Evolutionary conservation across 2,329 filamentous ascomycete species (phyloP), one percentile per base, ranked within the genome.

Genomic region (Cordyceps farinosa): DNA sequence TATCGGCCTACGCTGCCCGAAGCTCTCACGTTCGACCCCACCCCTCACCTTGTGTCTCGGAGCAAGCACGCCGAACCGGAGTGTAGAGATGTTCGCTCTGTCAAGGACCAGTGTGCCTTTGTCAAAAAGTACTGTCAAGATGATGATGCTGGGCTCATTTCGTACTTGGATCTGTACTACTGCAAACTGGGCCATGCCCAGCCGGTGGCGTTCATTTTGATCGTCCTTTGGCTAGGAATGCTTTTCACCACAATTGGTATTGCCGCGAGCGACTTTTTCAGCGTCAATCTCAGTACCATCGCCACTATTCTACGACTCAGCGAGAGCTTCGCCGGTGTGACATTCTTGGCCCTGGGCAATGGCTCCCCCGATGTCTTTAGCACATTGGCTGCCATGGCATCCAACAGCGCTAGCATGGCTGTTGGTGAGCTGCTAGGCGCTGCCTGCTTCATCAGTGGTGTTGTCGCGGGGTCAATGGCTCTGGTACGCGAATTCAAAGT

Each of bases 301-400:
- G 89, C 95, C 29, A 89, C 84, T 63, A 87, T 97, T 59, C 82
- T 98, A 34, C 93, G 94, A 27, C 89, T 99, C 80, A 97, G 93
- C 75, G 93, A 99, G 79, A 98, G 92, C 74, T 84, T 99, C 76
- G 92, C 95, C 0, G 95, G 95, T 42, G 96, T 99, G 34, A 99
- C 95, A 0, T 96, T 99, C 71, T 79, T 99, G 59, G 95, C 95
- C 9, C 96, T 99, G 76, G 95, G 95, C 67, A 99, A 99, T 79
- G 95, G 95, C 59, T 98, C 94, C 66, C 95, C 95, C 2, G 95
- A 99, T 76, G 93, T 99, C 52, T 99, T 99, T 76, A 97, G 93
- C 68, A 99, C 95, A 2, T 98, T 99, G 77, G 95, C 95, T 17
- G 96, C 95, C 69, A 98, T 99, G 92, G 89, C 88, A 71, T 97